Percentiles rank a stretch among this genome's conserved stretches.
These are phyloP conservation scores for Ensete glaucum DNA, from an alignment of 176 grass and related monocot species.

Conservation along the genomic window DNA sequence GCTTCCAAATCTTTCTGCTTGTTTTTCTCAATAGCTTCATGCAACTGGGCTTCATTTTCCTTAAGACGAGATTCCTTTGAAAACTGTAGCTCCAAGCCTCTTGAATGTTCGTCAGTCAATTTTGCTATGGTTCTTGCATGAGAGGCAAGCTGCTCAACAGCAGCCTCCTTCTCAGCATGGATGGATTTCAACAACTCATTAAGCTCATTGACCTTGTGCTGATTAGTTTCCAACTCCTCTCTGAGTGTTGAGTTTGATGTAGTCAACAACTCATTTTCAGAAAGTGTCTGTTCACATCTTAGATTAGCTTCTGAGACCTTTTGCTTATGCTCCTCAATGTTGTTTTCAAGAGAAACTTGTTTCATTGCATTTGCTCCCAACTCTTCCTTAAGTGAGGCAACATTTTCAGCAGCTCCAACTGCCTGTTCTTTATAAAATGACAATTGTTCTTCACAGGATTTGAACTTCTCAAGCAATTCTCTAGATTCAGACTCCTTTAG, in stretches of 20 bases:
- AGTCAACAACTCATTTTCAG: conserved; percentile 32
- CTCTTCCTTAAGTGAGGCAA: conserved; percentile 36
- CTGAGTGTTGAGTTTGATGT: conserved; percentile 36
- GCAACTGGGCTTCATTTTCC: conserved; percentile 34
- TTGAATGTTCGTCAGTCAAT: conserved; percentile 36
- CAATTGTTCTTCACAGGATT: conserved; percentile 61
- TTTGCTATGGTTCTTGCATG: conserved; percentile 33
- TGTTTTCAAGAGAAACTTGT: conserved; percentile 43
- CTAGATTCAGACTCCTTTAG: conserved; percentile 67
- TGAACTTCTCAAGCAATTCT: conserved; percentile 62
- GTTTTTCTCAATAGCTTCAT: conserved; percentile 27
- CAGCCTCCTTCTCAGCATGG: conserved; percentile 35
- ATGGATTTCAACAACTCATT: conserved; percentile 30
- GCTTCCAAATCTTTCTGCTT: conserved; percentile 52
- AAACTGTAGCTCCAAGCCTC: conserved; percentile 40
- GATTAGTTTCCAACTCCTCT: conserved; percentile 51
- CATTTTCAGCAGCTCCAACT: conserved; percentile 40
- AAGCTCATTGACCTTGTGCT: conserved; percentile 34
- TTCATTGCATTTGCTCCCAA: conserved; percentile 36
- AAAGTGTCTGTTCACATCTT: conserved; percentile 43
- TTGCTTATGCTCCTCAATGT: conserved; percentile 42
- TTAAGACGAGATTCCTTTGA: conserved; percentile 26
- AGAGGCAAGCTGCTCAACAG: conserved; percentile 29
- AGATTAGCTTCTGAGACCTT: conserved; percentile 43
- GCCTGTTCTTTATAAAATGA: conserved; percentile 48